Evolutionary conservation across 2,329 filamentous ascomycete species (phyloP).

Genomic region (Pseudogymnoascus sp.): DNA sequence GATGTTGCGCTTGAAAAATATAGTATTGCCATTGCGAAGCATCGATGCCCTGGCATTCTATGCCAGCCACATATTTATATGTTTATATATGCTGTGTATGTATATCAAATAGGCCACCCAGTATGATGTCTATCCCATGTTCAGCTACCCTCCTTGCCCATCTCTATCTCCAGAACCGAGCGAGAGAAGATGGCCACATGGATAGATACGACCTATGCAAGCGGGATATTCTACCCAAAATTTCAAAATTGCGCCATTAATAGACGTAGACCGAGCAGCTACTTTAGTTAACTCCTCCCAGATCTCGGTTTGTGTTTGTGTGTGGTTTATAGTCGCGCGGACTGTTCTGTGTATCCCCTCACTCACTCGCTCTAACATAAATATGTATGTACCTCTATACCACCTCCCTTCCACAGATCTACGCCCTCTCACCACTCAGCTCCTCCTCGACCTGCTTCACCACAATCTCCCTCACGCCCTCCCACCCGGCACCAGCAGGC

Average conservation of each 20-base stretch:
- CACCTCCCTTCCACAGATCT: not conserved
- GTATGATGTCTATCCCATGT: not conserved
- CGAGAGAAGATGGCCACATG: not conserved
- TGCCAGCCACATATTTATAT: not conserved
- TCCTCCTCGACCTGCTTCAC: constrained; percentile 63
- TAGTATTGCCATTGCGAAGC: not conserved
- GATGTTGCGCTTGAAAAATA: not conserved
- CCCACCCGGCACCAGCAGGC: constrained; percentile 56
- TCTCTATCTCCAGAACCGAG: not conserved
- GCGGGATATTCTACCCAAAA: not conserved
- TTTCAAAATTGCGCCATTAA: constrained; percentile 6
- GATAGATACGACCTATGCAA: not conserved
- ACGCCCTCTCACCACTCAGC: constrained; percentile 28
- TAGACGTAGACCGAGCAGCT: constrained; percentile 4
- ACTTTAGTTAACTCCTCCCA: not conserved
- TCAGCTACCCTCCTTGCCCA: not conserved
- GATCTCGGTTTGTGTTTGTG: not conserved
- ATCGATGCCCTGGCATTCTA: not conserved
- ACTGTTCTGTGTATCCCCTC: not conserved
- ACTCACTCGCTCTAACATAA: not conserved
- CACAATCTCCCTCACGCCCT: constrained; percentile 67
- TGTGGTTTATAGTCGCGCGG: not conserved
- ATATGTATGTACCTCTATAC: not conserved
- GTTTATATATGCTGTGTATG: not conserved
- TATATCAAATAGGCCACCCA: not conserved